Base-by-base conservation (phyloP, 2,329 filamentous ascomycete species). In the Colletotrichum liriopes region DNA sequence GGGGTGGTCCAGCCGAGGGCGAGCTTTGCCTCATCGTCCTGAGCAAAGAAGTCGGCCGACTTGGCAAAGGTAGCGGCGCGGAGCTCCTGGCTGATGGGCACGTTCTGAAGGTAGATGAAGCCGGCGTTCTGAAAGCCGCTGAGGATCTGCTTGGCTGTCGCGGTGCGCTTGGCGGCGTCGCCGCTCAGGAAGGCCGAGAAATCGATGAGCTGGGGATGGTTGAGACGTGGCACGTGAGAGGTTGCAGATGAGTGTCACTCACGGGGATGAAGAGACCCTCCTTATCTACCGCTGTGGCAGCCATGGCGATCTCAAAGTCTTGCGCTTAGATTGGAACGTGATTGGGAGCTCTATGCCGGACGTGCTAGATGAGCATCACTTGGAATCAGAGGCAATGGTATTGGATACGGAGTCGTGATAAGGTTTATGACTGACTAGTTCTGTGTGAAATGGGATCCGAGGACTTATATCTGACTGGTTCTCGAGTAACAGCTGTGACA, bases 61-160 rank as follows among this genome's bases (percentile, higher is more conserved):
- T 87, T 86, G 73, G 85, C 80, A 80, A 96, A 97, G 72, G 92
- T 88, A 69, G 87, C 82, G 71, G 87, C 81, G 16, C 94, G 84
- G 12, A 87, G 86, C 11, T 88, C 83, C 4, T 88, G 77, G 0
- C 91, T 82, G 72, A 98, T 92, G 51, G 93, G 89, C 75, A 96
- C 92, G 81, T 96, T 93, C 77, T 92, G 92, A 49, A 97, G 89
- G 82, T 98, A 98, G 78, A 98, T 89, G 85, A 98, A 98, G 69
- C 95, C 95, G 2, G 95, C 93, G 1, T 89, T 92, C 77, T 95
- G 93, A 84, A 98, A 97, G 52, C 94, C 95, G 65, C 90, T 79
- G 16, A 96, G 90, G 76, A 98, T 91, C 51, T 92, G 90, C 65
- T 90, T 82, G 29, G 94, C 95, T 1, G 93, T 91, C 54, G 87